phyloP scores from a whole-genome alignment of 2,329 filamentous ascomycete species.

The Pyricularia sp. region DNA sequence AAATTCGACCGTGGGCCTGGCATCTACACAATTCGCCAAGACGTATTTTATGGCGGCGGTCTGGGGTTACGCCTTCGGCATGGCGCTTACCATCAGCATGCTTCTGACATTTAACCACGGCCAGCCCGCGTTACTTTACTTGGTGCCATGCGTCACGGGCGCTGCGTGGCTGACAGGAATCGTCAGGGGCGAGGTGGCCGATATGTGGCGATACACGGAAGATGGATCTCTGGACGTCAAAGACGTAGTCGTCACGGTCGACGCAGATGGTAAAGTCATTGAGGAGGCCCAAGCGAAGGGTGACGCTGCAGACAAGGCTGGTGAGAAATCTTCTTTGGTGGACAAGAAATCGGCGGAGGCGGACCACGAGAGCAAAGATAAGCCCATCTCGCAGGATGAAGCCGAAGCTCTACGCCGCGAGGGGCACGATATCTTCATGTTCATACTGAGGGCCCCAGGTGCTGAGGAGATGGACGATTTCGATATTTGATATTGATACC shows the following conservation, averaged over 20 bases:
- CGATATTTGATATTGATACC: not conserved
- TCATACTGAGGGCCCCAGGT: not conserved
- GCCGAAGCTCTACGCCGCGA: not conserved
- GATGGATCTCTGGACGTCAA: slow-evolving; percentile 42
- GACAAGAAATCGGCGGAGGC: not conserved
- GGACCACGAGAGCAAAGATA: not conserved
- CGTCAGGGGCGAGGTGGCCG: slow-evolving; percentile 53
- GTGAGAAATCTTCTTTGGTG: no score
- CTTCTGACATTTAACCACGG: slow-evolving; percentile 69
- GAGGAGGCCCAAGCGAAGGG: slow-evolving; percentile 14
- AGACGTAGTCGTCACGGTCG: slow-evolving; percentile 43
- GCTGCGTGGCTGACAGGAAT: slow-evolving; percentile 64
- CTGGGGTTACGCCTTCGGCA: slow-evolving; percentile 63
- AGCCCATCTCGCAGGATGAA: not conserved
- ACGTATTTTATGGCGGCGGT: slow-evolving; percentile 73
- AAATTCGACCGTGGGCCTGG: slow-evolving; percentile 18
- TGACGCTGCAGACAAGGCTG: not conserved
- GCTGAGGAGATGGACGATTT: slow-evolving; percentile 1
- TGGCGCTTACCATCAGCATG: slow-evolving; percentile 62
- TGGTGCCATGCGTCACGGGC: slow-evolving; percentile 73
- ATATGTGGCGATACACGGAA: slow-evolving; percentile 78
- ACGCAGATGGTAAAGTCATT: slow-evolving; percentile 31
- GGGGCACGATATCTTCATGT: not conserved
- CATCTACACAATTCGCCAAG: slow-evolving; percentile 54
- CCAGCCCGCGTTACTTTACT: slow-evolving; percentile 82